Percentiles rank a stretch among this genome's conserved stretches.
These are phyloP conservation scores for Crithidia fasciculata DNA, from an alignment of 208 protist species.

Conservation along the genomic window DNA sequence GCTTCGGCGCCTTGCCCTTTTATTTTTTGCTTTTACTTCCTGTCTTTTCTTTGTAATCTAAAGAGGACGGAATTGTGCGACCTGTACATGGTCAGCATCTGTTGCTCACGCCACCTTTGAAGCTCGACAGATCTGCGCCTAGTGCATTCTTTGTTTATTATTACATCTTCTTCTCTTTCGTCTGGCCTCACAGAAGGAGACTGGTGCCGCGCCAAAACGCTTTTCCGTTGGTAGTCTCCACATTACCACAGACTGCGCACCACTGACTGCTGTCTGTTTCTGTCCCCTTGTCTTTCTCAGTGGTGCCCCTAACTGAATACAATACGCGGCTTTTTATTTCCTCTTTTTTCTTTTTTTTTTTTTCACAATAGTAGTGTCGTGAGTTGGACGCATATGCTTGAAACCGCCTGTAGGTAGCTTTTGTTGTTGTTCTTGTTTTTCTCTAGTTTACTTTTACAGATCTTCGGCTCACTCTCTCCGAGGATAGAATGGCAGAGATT, in stretches of 20 bases:
- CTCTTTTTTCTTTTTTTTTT: not conserved
- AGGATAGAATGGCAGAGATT: not conserved
- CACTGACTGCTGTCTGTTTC: not conserved
- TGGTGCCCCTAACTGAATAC: not conserved
- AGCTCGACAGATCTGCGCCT: not conserved
- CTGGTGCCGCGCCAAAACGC: no score
- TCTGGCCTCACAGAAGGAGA: no score
- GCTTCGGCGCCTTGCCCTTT: no score
- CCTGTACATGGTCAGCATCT: conserved; percentile 3
- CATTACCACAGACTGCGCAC: not conserved
- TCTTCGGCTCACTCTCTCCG: no score
- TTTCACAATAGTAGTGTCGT: no score
- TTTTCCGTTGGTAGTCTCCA: not conserved
- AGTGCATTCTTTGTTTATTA: not conserved
- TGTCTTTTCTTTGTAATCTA: no score
- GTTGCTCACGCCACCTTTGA: not conserved
- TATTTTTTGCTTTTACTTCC: not conserved
- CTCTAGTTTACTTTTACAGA: no score
- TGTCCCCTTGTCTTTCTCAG: not conserved
- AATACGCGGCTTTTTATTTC: not conserved
- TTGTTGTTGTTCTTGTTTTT: no score
- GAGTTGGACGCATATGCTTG: no score
- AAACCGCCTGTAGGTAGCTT: no score
- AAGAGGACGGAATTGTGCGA: not conserved
- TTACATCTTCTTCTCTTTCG: not conserved